Evolutionary conservation across 768 basidiomycete species (phyloP).

Genomic region (Pisolithus tinctorius): DNA sequence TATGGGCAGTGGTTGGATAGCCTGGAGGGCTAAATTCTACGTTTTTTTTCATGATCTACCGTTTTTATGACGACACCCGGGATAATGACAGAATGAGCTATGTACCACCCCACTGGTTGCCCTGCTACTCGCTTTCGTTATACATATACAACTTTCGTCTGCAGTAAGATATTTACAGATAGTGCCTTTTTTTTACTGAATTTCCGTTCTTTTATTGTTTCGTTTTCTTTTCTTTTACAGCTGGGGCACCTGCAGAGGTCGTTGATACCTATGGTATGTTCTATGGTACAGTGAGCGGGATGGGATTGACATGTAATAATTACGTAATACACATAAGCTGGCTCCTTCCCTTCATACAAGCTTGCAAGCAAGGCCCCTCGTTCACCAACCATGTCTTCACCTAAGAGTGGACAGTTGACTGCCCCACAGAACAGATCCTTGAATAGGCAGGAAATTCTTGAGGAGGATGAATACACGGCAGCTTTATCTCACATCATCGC

Average conservation of each 20-base stretch:
- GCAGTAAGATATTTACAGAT: not conserved
- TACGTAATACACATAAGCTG: not conserved
- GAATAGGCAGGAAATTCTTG: conserved; percentile 64
- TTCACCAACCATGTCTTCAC: conserved; percentile 23
- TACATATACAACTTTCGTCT: not conserved
- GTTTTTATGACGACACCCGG: conserved; percentile 20
- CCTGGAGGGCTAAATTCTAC: conserved; percentile 5
- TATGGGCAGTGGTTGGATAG: not conserved
- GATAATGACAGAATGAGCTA: conserved; percentile 12
- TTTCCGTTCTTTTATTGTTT: not conserved
- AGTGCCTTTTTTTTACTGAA: not conserved
- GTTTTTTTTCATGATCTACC: too few species aligned
- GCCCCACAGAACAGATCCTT: conserved; percentile 46
- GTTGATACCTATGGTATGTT: not conserved
- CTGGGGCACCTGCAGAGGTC: not conserved
- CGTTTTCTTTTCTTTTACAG: not conserved
- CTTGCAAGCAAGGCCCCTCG: not conserved
- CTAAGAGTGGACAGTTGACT: conserved; percentile 22
- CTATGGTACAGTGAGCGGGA: not conserved
- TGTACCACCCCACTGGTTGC: not conserved
- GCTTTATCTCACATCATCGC: conserved; percentile 90
- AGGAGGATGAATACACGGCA: conserved; percentile 93
- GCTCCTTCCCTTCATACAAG: too few species aligned
- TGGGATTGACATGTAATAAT: not conserved
- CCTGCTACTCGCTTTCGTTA: conserved; percentile 9